Percentiles rank a stretch among this genome's conserved stretches.
Conservation (phyloP, 1,284 basidiomycete genomes). For the Apiotrichum mycotoxinovorans region DNA sequence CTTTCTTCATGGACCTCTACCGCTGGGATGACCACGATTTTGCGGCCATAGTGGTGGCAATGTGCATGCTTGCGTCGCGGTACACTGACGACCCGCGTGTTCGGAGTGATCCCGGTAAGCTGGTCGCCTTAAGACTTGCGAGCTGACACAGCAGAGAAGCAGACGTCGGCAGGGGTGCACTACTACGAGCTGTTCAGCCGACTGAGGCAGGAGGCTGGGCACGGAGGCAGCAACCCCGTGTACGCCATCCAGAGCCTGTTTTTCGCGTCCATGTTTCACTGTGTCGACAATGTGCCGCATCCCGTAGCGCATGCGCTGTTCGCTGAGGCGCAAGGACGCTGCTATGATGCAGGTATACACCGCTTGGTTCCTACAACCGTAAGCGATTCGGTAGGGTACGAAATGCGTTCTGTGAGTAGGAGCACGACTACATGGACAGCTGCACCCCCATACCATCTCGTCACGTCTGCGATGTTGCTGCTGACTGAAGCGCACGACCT, state of each 20-base stretch:
- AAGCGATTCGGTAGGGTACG: constrained; percentile 2
- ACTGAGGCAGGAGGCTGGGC: constrained; percentile 13
- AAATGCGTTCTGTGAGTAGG: constrained; percentile 9
- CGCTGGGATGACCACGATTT: constrained; percentile 11
- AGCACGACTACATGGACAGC: too few species aligned
- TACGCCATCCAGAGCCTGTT: constrained; percentile 20
- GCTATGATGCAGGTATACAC: constrained; percentile 12
- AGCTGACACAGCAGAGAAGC: neutral
- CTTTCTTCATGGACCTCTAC: constrained; percentile 12
- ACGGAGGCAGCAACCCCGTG: constrained; percentile 12
- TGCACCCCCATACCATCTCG: too few species aligned
- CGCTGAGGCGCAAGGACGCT: constrained; percentile 11
- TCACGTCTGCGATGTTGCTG: too few species aligned
- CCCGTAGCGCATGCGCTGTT: constrained; percentile 16
- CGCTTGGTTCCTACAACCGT: neutral
- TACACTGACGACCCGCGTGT: constrained; percentile 12
- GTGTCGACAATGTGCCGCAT: constrained; percentile 23
- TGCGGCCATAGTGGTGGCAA: constrained; percentile 12
- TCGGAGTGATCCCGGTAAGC: constrained; percentile 1
- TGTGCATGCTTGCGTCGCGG: constrained; percentile 18
- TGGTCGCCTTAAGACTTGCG: too few species aligned
- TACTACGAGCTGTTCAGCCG: constrained; percentile 15
- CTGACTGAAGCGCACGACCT: constrained; percentile 10
- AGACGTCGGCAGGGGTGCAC: constrained; percentile 12
- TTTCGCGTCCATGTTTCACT: constrained; percentile 20